phyloP scores from a whole-genome alignment of 2,329 filamentous ascomycete species.

The Hawksworthiomyces lignivorus region DNA sequence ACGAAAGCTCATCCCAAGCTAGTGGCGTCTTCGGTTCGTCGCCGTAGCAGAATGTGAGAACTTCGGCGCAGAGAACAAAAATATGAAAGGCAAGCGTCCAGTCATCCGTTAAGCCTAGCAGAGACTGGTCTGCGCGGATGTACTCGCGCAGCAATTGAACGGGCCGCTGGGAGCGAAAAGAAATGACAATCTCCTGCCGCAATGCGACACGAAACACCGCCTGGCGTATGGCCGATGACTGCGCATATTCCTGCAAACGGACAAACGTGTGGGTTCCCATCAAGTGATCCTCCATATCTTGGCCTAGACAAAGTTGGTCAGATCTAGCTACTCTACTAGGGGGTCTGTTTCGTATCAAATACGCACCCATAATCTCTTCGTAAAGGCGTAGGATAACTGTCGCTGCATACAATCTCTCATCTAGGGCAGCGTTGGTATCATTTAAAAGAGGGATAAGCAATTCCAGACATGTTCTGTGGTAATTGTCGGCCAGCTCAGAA shows the following conservation, averaged over 20 bases:
- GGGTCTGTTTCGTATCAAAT: neutral
- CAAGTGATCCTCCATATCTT: slow-evolving; percentile 5
- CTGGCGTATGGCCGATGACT: slow-evolving; percentile 6
- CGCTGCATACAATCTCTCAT: slow-evolving; percentile 4
- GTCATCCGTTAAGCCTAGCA: neutral
- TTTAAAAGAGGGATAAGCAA: slow-evolving; percentile 4
- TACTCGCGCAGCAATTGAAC: slow-evolving; percentile 8
- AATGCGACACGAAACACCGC: slow-evolving; percentile 5
- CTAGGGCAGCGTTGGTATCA: slow-evolving; percentile 3
- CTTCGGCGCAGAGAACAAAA: slow-evolving; percentile 7
- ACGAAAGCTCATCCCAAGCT: slow-evolving; percentile 1
- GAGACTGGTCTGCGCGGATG: slow-evolving; percentile 2
- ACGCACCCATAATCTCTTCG: slow-evolving; percentile 6
- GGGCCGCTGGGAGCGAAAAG: slow-evolving; percentile 3
- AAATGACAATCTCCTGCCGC: slow-evolving; percentile 5
- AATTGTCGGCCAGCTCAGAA: slow-evolving; percentile 1
- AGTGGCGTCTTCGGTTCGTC: neutral
- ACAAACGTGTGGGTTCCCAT: slow-evolving; percentile 9
- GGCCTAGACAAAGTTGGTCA: neutral
- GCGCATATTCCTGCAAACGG: slow-evolving; percentile 6
- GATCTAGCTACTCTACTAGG: neutral
- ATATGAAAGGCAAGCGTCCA: slow-evolving; percentile 4
- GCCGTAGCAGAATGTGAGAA: slow-evolving; percentile 3
- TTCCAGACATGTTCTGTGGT: slow-evolving; percentile 5
- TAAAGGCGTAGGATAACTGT: slow-evolving; percentile 7